Percentiles rank a stretch among this genome's conserved stretches.
Evolutionary conservation across 768 basidiomycete species (phyloP).

Genomic region (Polyporus arcularius): DNA sequence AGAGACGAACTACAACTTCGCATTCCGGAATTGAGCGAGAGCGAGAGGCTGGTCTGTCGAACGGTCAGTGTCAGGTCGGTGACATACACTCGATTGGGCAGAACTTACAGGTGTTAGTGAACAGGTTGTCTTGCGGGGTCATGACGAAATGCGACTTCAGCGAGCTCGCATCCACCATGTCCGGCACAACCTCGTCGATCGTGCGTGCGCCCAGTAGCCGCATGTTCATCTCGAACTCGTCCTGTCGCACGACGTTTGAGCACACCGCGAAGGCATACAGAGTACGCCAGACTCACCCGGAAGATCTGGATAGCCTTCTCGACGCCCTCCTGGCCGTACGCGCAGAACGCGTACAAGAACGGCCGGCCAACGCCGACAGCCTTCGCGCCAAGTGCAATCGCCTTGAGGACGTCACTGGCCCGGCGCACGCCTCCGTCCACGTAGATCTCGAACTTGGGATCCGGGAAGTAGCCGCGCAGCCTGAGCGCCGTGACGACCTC

Average conservation of each 20-base stretch:
- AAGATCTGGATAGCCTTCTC: conserved; percentile 77
- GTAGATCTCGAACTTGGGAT: conserved; percentile 77
- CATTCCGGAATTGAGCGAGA: conserved; percentile 22
- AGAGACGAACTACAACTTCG: conserved; percentile 17
- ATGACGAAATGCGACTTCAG: conserved; percentile 61
- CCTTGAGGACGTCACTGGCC: conserved; percentile 86
- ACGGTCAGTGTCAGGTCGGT: background rate
- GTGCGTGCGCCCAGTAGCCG: conserved; percentile 83
- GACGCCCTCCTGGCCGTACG: conserved; percentile 86
- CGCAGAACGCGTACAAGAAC: conserved; percentile 82
- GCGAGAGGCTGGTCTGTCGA: conserved; percentile 22
- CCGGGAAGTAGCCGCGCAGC: conserved; percentile 68
- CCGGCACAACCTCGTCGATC: conserved; percentile 73
- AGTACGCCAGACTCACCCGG: conserved; percentile 45
- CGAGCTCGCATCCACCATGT: conserved; percentile 85
- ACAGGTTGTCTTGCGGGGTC: conserved; percentile 71
- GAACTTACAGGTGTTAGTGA: conserved; percentile 73
- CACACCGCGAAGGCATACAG: background rate
- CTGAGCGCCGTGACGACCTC: conserved; percentile 79
- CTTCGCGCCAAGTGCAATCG: conserved; percentile 81
- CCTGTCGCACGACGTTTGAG: conserved; percentile 44
- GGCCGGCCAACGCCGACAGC: conserved; percentile 84
- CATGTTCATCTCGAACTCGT: conserved; percentile 98
- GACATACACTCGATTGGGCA: conserved; percentile 11
- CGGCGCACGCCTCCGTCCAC: conserved; percentile 91